Evolutionary conservation across 139 green algal genomes (phyloP).

Genomic region (Chloropicon primus): DNA sequence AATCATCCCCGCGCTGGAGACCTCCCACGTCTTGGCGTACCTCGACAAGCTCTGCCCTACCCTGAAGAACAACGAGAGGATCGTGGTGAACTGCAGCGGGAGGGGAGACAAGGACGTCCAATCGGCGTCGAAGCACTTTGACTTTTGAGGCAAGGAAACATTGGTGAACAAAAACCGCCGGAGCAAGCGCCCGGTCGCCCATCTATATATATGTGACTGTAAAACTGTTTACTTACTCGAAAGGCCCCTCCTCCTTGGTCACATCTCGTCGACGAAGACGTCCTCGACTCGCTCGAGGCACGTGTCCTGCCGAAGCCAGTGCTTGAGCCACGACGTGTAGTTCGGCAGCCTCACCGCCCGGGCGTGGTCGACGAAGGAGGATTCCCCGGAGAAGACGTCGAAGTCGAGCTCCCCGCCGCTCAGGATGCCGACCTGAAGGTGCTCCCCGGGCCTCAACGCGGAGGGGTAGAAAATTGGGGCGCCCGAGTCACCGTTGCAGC

Average conservation of each 20-base stretch:
- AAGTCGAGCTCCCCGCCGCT: not conserved
- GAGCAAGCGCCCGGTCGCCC: too few species aligned
- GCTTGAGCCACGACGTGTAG: too few species aligned
- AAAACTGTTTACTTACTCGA: too few species aligned
- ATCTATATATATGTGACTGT: too few species aligned
- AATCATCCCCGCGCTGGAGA: constrained; percentile 98
- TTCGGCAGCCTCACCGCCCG: too few species aligned
- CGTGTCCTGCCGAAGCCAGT: too few species aligned
- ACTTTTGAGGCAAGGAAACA: constrained; percentile 7
- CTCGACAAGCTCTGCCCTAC: constrained; percentile 70
- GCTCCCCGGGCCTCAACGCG: too few species aligned
- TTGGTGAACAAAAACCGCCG: too few species aligned
- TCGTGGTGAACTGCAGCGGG: constrained; percentile 84
- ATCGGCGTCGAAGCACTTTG: constrained; percentile 56
- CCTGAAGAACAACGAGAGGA: constrained; percentile 49
- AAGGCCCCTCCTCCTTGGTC: too few species aligned
- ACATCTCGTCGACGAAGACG: too few species aligned
- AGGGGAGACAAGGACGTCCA: constrained; percentile 97
- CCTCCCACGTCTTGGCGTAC: constrained; percentile 87
- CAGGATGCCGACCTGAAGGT: not conserved
- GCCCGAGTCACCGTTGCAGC: not conserved
- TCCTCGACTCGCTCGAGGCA: too few species aligned
- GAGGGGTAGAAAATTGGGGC: not conserved
- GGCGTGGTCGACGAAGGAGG: too few species aligned
- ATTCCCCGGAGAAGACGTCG: not conserved